These are phyloP conservation scores for Coleophoma eucalyptorum DNA, from an alignment of 2,329 filamentous ascomycete species.

Conservation along the genomic window DNA sequence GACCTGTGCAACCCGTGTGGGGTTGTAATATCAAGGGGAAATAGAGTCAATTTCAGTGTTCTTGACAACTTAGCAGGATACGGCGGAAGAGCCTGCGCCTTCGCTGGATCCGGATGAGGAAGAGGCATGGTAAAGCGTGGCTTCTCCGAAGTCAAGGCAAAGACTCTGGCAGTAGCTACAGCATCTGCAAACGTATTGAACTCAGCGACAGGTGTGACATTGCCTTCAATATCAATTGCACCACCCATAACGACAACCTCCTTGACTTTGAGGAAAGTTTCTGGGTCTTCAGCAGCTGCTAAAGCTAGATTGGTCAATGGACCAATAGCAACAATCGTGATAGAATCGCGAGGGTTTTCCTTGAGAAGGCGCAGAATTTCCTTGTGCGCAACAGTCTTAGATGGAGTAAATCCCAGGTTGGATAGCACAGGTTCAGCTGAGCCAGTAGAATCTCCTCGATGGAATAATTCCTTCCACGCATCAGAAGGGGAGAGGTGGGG, in stretches of 20 bases:
- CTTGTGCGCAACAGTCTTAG: conserved; percentile 68
- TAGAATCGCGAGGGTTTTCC: conserved; percentile 76
- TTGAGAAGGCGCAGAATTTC: conserved; percentile 85
- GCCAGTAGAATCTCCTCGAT: conserved; percentile 34
- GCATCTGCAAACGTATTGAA: conserved; percentile 95
- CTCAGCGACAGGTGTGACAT: conserved; percentile 81
- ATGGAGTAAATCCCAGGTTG: conserved; percentile 66
- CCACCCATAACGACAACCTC: conserved; percentile 97
- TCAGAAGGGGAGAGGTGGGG: conserved; percentile 73
- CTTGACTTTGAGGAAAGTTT: conserved; percentile 83
- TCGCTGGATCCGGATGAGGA: conserved; percentile 30
- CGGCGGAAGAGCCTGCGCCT: conserved; percentile 45
- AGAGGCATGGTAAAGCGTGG: conserved; percentile 40
- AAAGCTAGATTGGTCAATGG: conserved; percentile 92
- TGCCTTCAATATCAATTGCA: conserved; percentile 73
- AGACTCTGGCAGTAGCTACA: conserved; percentile 71
- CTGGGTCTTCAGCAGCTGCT: conserved; percentile 82
- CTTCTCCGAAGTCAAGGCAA: conserved; percentile 68
- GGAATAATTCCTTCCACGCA: conserved; percentile 69
- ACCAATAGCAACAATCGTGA: conserved; percentile 87
- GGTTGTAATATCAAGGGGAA: conserved; percentile 75
- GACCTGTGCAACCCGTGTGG: conserved; percentile 60
- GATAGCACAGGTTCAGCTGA: conserved; percentile 37
- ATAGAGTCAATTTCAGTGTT: conserved; percentile 63
- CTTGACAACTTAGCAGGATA: conserved; percentile 64